Conservation (phyloP, 208 protist species). For the Wallacemonas rigidus region DNA sequence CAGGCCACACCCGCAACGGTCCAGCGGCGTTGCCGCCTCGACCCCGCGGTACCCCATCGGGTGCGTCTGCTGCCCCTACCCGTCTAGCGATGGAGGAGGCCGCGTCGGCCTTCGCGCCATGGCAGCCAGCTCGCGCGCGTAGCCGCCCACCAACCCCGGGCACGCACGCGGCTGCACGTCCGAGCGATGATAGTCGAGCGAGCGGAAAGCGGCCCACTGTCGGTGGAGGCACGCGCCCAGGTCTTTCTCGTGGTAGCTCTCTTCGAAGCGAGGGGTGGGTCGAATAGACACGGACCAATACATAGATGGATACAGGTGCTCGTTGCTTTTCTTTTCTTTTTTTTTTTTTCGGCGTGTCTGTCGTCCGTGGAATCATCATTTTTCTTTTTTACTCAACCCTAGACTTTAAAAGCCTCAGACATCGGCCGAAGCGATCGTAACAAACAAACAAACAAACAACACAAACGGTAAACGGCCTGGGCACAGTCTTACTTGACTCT, state of each 20-base stretch:
- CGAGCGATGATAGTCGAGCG: too few relatives aligned
- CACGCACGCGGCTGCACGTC: not conserved
- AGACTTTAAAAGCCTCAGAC: not conserved
- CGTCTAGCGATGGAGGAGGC: not conserved
- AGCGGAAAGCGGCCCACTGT: not conserved
- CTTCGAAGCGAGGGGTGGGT: constrained; percentile 2
- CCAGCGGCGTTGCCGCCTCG: not conserved
- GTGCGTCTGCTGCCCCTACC: not conserved
- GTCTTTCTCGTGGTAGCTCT: not conserved
- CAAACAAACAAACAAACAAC: constrained; percentile 8
- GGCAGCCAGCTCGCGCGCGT: not conserved
- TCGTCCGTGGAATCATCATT: not conserved
- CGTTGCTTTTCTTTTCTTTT: constrained; percentile 2
- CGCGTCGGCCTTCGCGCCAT: not conserved
- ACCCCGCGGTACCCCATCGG: not conserved
- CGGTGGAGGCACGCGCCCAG: not conserved
- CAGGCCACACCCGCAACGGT: not conserved
- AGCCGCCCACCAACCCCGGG: not conserved
- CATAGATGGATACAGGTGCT: too few relatives aligned
- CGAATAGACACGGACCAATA: not conserved
- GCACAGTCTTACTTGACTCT: not conserved
- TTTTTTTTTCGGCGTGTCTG: not conserved
- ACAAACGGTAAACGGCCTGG: constrained; percentile 1
- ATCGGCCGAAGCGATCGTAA: not conserved
- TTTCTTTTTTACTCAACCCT: too few relatives aligned